Percentiles rank a stretch among this genome's conserved stretches.
Conservation (phyloP, 2,329 filamentous ascomycete genomes). For the Phyllosticta citrichinensis region DNA sequence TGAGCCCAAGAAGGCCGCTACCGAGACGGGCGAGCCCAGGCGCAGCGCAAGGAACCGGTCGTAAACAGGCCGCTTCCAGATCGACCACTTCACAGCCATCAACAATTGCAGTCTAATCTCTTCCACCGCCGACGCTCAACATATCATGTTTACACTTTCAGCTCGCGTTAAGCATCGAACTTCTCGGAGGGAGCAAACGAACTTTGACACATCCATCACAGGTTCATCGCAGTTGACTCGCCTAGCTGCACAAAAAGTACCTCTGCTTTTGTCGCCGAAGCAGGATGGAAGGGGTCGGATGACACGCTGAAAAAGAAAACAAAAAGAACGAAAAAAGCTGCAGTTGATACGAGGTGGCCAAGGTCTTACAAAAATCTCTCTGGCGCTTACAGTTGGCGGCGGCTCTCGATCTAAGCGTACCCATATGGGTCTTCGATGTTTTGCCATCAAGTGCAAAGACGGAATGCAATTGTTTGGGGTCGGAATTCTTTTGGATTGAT, state of each 20-base stretch:
- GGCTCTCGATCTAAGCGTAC: not conserved
- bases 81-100: not conserved
- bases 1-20: conserved; percentile 40
- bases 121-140: not conserved
- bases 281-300: not conserved
- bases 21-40: conserved; percentile 37
- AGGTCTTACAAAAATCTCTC: not conserved
- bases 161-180: not conserved
- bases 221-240: not conserved
- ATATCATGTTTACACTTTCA: not conserved
- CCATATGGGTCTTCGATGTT: not conserved
- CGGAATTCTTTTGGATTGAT: no score
- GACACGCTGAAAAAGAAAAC: not conserved
- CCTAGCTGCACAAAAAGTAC: not conserved
- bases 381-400: not conserved
- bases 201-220: not conserved
- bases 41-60: conserved; percentile 33
- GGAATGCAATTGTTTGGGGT: no score
- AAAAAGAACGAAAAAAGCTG: not conserved
- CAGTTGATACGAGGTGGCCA: not conserved
- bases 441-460: not conserved
- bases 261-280: not conserved
- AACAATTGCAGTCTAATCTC: not conserved
- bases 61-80: not conserved
- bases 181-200: not conserved